Evolutionary conservation across 306 rosid species (phyloP), one percentile per base, ranked within the genome.

Genomic region (Begonia loranthoides): DNA sequence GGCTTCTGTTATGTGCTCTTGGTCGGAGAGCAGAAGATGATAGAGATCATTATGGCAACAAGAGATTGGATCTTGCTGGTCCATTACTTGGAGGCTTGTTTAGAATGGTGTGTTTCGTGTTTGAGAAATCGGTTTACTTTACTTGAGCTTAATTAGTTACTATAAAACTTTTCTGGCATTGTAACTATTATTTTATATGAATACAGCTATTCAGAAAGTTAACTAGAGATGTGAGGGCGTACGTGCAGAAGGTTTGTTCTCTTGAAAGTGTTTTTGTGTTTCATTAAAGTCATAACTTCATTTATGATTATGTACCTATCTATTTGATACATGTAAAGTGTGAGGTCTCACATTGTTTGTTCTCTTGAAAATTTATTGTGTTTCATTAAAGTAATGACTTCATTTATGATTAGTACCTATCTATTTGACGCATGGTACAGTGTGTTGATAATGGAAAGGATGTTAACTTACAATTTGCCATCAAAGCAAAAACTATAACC

Each of bases 401-500:
- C 38, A 60, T 52, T 50, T 51, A 58, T 12, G 54, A 59, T 65
- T 21, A 40, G 54, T 28, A 7, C 47, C 44, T 34, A 56, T 63
- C 41, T 62, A 38, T 47, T 51, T 59, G n/a, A 21, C 67, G 38
- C 63, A 51, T 76, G 70, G 45, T 66, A 69, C 81, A 86, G 95
- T 86, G 99, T 51, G 99, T 90, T 28, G 99, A 90, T 67, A 90
- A 82, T 59, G 99, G 99, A 53, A 90, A 90, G 73, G 99, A 90
- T 54, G 95, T 86, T 61, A 90, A 90, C 71, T 76, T 90, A 64
- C 99, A 86, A 86, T 90, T 90, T 69, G 95, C 99, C 63, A 90
- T 90, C 72, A 90, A 90, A 73, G 99, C 99, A 51, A 90, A 90
- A 74, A 90, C 95, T 49, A 86, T 90, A 61, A 90, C 99, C 1